phyloP scores from a whole-genome alignment of 2,329 filamentous ascomycete species.

The Colletotrichum neosansevieriae region DNA sequence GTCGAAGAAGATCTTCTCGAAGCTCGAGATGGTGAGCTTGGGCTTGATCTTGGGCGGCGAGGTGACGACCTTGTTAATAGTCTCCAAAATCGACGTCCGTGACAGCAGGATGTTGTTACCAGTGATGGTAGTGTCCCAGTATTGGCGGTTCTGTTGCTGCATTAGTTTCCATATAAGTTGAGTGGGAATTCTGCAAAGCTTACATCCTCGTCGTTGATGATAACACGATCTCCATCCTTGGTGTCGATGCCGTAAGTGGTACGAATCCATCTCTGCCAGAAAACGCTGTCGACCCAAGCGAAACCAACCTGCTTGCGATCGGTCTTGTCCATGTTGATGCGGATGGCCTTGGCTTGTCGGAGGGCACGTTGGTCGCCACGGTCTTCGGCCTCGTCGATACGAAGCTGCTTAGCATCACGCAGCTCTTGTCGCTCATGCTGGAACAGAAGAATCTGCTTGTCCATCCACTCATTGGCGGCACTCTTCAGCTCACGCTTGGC shows the following conservation, averaged over 20 bases:
- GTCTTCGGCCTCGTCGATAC: slow-evolving; percentile 96
- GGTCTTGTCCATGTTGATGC: slow-evolving; percentile 89
- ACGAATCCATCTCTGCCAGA: slow-evolving; percentile 97
- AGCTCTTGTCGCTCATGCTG: slow-evolving; percentile 94
- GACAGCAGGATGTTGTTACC: slow-evolving; percentile 91
- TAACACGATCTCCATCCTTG: slow-evolving; percentile 87
- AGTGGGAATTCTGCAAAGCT: slow-evolving; percentile 55
- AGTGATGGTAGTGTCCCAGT: slow-evolving; percentile 93
- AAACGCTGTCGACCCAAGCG: slow-evolving; percentile 96
- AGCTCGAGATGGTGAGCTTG: slow-evolving; percentile 80
- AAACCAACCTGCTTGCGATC: slow-evolving; percentile 92
- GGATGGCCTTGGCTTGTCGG: slow-evolving; percentile 88
- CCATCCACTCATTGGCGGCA: slow-evolving; percentile 97
- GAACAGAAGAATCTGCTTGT: slow-evolving; percentile 92
- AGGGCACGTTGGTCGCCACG: slow-evolving; percentile 90
- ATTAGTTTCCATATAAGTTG: slow-evolving; percentile 1
- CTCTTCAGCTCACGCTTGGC: slow-evolving; percentile 94
- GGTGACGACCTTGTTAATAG: slow-evolving; percentile 77
- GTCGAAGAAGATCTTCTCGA: slow-evolving; percentile 79
- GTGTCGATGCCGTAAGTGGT: slow-evolving; percentile 96
- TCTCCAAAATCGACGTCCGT: slow-evolving; percentile 91
- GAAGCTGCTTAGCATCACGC: slow-evolving; percentile 91
- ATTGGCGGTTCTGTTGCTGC: slow-evolving; percentile 80
- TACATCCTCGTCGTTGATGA: slow-evolving; percentile 98
- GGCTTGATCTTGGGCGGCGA: slow-evolving; percentile 78